phyloP scores from a whole-genome alignment of 345 rosid genomes.

The Eucalyptus fibrosa region DNA sequence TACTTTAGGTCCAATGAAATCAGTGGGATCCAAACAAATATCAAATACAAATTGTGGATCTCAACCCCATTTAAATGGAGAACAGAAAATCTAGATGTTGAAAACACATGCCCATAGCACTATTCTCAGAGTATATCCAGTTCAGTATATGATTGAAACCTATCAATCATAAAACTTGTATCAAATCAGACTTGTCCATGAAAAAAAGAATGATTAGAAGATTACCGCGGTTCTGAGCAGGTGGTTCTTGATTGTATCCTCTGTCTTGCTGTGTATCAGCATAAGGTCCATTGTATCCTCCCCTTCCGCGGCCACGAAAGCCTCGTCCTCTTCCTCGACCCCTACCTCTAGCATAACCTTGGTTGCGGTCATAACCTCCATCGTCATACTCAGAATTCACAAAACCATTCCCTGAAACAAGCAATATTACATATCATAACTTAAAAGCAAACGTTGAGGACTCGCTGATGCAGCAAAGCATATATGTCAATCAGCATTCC shows the following conservation, averaged over 20 bases:
- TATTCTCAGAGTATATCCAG: not conserved
- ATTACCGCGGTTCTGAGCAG: slow-evolving; percentile 18
- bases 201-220: not conserved
- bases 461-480: not conserved
- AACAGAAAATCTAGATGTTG: not conserved
- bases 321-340: slow-evolving; percentile 84
- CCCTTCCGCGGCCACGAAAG: slow-evolving; percentile 73
- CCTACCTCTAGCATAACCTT: slow-evolving; percentile 64
- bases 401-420: slow-evolving; percentile 54
- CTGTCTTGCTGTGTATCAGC: slow-evolving; percentile 9
- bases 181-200: not conserved
- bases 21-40: not conserved
- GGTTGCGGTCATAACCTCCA: slow-evolving; percentile 63
- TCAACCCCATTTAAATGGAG: not conserved
- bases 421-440: not conserved
- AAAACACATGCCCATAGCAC: not conserved
- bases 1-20: not conserved
- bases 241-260: slow-evolving; percentile 51
- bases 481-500: not conserved
- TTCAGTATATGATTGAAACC: not conserved
- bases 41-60: not conserved
- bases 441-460: not conserved
- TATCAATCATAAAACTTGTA: not conserved
- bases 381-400: slow-evolving; percentile 53
- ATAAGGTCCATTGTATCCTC: slow-evolving; percentile 72